Percentiles rank a stretch among this genome's conserved stretches.
Conservation (phyloP, 352 stramenopile species). For the Pythium brachiatum region DNA sequence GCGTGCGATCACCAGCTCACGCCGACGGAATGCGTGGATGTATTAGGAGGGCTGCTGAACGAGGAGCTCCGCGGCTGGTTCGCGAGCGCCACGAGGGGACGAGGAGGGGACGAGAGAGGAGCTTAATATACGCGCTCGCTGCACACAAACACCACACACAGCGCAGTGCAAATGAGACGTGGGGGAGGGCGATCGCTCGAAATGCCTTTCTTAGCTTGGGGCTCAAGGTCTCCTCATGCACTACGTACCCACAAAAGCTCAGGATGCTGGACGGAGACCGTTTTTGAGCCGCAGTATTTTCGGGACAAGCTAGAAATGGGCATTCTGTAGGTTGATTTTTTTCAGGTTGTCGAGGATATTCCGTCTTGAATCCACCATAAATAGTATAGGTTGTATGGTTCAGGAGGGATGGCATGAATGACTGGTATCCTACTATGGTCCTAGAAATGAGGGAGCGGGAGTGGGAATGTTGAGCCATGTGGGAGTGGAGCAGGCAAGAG, state of each 20-base stretch:
- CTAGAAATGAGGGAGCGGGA: slow-evolving; percentile 1
- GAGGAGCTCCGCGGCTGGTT: neutral
- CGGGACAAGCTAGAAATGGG: slow-evolving; percentile 11
- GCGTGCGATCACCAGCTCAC: neutral
- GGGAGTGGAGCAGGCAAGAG: neutral
- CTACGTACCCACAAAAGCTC: neutral
- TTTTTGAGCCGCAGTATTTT: slow-evolving; percentile 17
- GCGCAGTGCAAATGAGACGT: neutral
- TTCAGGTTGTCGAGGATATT: neutral
- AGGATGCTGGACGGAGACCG: neutral
- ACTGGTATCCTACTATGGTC: neutral
- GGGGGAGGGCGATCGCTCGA: neutral
- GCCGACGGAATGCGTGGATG: neutral
- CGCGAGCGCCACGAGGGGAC: neutral
- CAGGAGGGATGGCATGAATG: slow-evolving; percentile 10
- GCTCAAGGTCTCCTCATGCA: neutral
- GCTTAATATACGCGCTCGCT: slow-evolving; percentile 5
- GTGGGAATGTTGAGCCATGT: neutral
- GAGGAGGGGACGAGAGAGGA: neutral
- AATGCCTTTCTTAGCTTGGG: slow-evolving; percentile 13
- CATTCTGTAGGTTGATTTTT: slow-evolving; percentile 5
- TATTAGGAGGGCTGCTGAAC: neutral
- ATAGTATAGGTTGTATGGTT: neutral
- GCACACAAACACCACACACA: neutral
- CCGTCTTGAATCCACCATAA: no score